These are phyloP conservation scores for Alternaria ventricosa DNA, from an alignment of 2,329 filamentous ascomycete genomes.

Conservation along the genomic window DNA sequence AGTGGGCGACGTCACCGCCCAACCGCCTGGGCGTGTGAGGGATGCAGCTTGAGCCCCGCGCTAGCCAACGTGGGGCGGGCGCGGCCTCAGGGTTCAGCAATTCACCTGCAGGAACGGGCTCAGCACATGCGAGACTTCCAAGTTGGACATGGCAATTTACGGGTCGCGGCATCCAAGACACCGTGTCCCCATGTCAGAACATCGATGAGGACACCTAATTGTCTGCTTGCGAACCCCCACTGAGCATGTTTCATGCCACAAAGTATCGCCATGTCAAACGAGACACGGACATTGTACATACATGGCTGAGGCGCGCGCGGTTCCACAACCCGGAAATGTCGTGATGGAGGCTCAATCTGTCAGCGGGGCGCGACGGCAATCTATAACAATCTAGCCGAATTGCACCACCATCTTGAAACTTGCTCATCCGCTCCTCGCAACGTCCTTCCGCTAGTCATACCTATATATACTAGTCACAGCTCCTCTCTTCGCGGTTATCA, in stretches of 20 bases:
- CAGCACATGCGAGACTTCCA: background rate
- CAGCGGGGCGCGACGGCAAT: slow-evolving; percentile 36
- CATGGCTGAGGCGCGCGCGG: slow-evolving; percentile 33
- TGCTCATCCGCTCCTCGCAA: slow-evolving; percentile 30
- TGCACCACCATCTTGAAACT: slow-evolving; percentile 44
- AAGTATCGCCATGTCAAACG: slow-evolving; percentile 11
- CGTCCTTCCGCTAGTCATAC: slow-evolving; percentile 7
- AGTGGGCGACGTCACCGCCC: slow-evolving; percentile 33
- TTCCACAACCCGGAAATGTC: slow-evolving; percentile 31
- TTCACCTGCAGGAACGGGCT: slow-evolving; percentile 12
- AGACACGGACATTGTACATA: slow-evolving; percentile 17
- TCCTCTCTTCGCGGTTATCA: background rate
- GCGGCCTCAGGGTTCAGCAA: slow-evolving; percentile 7
- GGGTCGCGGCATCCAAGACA: slow-evolving; percentile 1
- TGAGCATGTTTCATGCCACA: slow-evolving; percentile 48
- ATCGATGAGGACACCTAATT: background rate
- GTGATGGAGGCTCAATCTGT: slow-evolving; percentile 31
- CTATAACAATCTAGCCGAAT: slow-evolving; percentile 41
- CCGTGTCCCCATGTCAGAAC: slow-evolving; percentile 4
- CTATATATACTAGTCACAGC: slow-evolving; percentile 22
- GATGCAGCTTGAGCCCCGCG: slow-evolving; percentile 12
- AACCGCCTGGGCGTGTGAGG: slow-evolving; percentile 17
- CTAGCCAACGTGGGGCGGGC: slow-evolving; percentile 13
- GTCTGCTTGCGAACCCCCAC: slow-evolving; percentile 2
- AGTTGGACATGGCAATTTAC: background rate